Evolutionary conservation across 331 rosid genomes (phyloP).

Genomic region (Erythrophleum ivorense): DNA sequence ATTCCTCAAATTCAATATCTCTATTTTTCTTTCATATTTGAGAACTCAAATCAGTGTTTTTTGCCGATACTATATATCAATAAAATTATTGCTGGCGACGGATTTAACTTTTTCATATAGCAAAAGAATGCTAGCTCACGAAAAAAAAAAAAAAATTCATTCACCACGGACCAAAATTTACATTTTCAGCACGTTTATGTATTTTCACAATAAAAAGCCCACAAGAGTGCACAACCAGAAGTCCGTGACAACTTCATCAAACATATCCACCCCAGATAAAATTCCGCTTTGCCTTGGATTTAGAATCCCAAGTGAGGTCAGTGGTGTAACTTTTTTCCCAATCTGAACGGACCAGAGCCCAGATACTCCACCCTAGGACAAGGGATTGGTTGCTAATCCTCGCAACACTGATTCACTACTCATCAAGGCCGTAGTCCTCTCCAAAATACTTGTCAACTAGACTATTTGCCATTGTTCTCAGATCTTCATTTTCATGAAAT

Average conservation of each 20-base stretch:
- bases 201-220: conserved; percentile 12
- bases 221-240: conserved; percentile 6
- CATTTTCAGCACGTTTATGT: conserved; percentile 28
- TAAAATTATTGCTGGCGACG: neutral
- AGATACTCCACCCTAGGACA: neutral
- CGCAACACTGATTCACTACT: conserved; percentile 34
- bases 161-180: conserved; percentile 18
- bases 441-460: conserved; percentile 92
- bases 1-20: neutral
- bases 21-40: neutral
- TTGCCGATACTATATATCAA: neutral
- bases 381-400: conserved; percentile 8
- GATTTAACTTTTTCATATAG: neutral
- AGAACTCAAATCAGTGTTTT: neutral
- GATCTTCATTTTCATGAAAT: conserved; percentile 91
- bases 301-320: conserved; percentile 27
- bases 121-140: neutral
- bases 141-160: neutral
- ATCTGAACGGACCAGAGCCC: conserved; percentile 11
- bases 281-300: conserved; percentile 25
- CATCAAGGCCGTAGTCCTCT: conserved; percentile 86
- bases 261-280: conserved; percentile 18
- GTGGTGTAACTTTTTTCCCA: conserved; percentile 7
- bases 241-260: conserved; percentile 24
- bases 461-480: conserved; percentile 87